Evolutionary conservation across 2,329 filamentous ascomycete genomes (phyloP), one percentile per base, ranked within the genome.

Genomic region (Colletotrichum limetticola): DNA sequence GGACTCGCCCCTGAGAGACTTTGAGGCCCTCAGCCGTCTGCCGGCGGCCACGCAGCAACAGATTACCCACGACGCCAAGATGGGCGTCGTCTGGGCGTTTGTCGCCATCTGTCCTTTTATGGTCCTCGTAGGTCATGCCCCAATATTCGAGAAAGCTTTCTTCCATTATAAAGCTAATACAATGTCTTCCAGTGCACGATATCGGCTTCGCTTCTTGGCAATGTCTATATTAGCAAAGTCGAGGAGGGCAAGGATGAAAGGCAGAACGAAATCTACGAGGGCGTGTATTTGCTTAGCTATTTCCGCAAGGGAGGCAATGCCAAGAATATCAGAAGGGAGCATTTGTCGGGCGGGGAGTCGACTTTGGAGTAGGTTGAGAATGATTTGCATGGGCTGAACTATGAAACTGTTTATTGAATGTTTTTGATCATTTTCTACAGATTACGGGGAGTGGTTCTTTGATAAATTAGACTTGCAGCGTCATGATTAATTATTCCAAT

Each of bases 71-170:
- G 82, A 82, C 6, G 87, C 86, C 3, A 86, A 85, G 75, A 85
- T 85, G 71, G 91, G 90, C 0, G 89, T 93, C n/a, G 89, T 91
- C 74, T 92, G 91, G 88, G 89, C 91, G 0, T 91, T 91, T 76
- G 85, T 92, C 52, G 83, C 90, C 0, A 86, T 93, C 49, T 80
- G 89, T 14, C 91, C 91, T 0, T 87, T 93, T 70, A 85, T 92
- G 81, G 79, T 82, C 30, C 32, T 84, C 71, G 84, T 84, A 75
- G 74, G 81, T 77, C 4, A 26, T 4, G 2, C 3, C 19, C n/a
- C 12, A 12, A 6, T 0, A 0, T 26, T 16, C 8, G 8, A 28
- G 19, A 16, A 9, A 9, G 16, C 22, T 7, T 4, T 1, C 3
- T 22, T 2, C 4, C 8, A n/a, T 7, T 1, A 11, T 19, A 12